phyloP scores from a whole-genome alignment of 169 alveolate species.

The Cryptosporidium sp. region DNA sequence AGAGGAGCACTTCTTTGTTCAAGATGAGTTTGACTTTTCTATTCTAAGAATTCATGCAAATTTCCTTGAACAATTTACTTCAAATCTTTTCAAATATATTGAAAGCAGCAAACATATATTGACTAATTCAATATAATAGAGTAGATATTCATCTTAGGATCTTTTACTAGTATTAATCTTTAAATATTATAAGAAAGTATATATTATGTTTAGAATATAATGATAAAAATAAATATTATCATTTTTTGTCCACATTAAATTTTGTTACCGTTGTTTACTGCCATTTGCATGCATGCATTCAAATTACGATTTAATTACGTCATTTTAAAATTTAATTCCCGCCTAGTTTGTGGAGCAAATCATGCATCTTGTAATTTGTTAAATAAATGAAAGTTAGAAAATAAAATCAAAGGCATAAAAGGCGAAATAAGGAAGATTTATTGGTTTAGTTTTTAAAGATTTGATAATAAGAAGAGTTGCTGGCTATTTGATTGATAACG shows the following conservation, averaged over 20 bases:
- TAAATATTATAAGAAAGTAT: not conserved
- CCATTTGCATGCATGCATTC: not conserved
- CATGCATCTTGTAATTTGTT: constrained; percentile 22
- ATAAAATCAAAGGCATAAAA: not conserved
- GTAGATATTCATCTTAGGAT: not conserved
- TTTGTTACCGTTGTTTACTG: not conserved
- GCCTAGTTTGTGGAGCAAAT: constrained; percentile 7
- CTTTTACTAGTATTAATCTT: not conserved
- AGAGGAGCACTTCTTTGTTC: constrained; percentile 54
- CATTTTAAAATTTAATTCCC: not conserved
- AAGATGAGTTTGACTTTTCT: constrained; percentile 72
- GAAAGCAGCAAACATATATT: constrained; percentile 22
- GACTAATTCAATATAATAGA: not conserved
- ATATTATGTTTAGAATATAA: not conserved
- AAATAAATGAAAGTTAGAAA: not conserved
- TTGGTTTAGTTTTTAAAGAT: not conserved
- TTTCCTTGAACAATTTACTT: constrained; percentile 39
- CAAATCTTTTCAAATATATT: constrained; percentile 38
- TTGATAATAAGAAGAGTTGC: too few relatives aligned
- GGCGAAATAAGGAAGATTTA: not conserved
- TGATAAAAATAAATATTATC: not conserved
- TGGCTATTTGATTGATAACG: not conserved
- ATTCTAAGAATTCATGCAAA: constrained; percentile 31
- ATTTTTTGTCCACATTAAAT: not conserved
- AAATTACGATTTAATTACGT: constrained; percentile 5